Base-by-base conservation (phyloP, 2,329 filamentous ascomycete genomes). In the Teratosphaeria viscida region DNA sequence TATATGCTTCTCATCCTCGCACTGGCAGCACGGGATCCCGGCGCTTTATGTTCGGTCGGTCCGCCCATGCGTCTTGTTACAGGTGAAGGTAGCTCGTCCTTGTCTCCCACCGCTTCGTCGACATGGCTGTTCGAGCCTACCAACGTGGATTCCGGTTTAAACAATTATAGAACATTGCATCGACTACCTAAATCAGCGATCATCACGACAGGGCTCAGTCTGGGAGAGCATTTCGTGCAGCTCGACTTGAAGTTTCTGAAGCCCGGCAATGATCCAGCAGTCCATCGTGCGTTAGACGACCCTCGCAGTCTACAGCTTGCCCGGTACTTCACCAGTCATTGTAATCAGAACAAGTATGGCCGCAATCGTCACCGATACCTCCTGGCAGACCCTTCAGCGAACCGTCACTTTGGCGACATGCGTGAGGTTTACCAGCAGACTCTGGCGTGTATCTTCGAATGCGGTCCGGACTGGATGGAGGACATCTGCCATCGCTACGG, bases 341-440 rank as follows among this genome's bases (percentile, higher is more conserved):
- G 74, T 63, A 57, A 64, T 29, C 62, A 57, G 16, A 60, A 60
- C 11, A 68, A 71, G 56, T 62, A 64, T 39, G 70, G 70, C 32
- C 62, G 70, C 27, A 70, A 72, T 54, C 64, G 70, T 27, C 65
- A 66, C 37, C 67, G 70, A n/a, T 72, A 72, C 59, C 62, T 72
- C 23, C 61, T 67, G 8, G 60, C 65, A 39, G 69, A 72, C 56
- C 52, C 59, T 3, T 64, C 64, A 7, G 62, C 67, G 12, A 73
- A 77, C 35, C 63, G 68, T 3, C 70, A 74, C 16, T 72, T 73
- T 23, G 67, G 72, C 14, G 66, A 70, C 2, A 73, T 77, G 68
- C 66, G 67, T n/a, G 76, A 75, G 43, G 70, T 75, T 4, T 78
- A 76, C 64, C 68, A 72, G 14, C 73, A 76, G 58, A 75, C 74